Percentiles rank a stretch among this genome's conserved stretches.
These are phyloP conservation scores for Diplotaxis tenuifolia DNA, from an alignment of 345 rosid genomes.

Conservation along the genomic window DNA sequence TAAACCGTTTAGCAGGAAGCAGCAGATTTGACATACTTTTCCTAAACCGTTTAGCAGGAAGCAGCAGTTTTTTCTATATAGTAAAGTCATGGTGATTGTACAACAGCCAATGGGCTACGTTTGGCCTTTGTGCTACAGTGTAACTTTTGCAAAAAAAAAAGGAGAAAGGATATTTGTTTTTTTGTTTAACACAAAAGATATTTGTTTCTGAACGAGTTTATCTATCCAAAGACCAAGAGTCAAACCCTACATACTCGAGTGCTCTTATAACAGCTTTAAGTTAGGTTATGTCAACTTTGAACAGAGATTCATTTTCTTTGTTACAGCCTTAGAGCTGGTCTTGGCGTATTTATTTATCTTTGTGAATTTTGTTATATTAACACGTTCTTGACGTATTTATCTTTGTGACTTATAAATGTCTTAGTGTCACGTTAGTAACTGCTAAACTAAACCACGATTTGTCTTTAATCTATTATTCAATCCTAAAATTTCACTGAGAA, in stretches of 20 bases:
- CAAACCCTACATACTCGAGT: conserved; percentile 9
- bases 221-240: neutral
- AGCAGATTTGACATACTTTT: too few species aligned
- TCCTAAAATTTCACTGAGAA: neutral
- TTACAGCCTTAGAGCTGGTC: conserved; percentile 2
- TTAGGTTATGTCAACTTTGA: conserved; percentile 11
- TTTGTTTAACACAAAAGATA: neutral
- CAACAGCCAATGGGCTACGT: too few species aligned
- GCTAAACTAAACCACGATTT: neutral
- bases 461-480: neutral
- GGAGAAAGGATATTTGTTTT: neutral
- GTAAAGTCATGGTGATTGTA: too few species aligned
- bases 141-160: too few species aligned
- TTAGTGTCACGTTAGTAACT: neutral
- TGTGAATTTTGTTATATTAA: neutral
- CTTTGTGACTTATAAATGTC: neutral
- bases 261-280: conserved; percentile 25
- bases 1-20: too few species aligned
- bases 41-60: too few species aligned
- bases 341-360: neutral
- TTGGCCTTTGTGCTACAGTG: too few species aligned
- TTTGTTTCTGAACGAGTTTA: neutral
- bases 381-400: neutral
- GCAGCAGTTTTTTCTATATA: too few species aligned
- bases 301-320: neutral